Evolutionary conservation across 1,284 basidiomycete genomes (phyloP), one percentile per base, ranked within the genome.

Genomic region (Rhodotorula sp.): DNA sequence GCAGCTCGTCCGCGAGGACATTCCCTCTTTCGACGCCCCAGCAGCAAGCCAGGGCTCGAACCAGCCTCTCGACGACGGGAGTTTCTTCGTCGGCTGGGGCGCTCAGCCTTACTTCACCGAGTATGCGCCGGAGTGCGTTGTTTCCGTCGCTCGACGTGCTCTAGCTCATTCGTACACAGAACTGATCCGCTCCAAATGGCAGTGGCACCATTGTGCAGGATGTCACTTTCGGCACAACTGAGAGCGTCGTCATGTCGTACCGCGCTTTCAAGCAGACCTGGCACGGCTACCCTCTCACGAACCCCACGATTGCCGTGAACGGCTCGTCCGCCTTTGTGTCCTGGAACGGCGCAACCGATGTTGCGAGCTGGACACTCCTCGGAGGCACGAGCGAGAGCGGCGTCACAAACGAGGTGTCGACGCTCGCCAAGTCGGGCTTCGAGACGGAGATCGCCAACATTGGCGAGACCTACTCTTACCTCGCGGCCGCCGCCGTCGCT

Each of bases 331-430:
- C 65, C 1, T 76, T 52, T 59, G 70, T 74, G 17, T 77, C 74
- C 3, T 81, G 81, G 81, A 81, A 81, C 64, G 80, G 81, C 19
- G 79, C 79, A 4, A 81, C 80, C 9, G 77, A 80, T 49, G 75
- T 81, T n/a, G 46, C 61, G 1, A 61, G 46, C 0, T 81, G 77
- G 77, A 49, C 52, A 1, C 23, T 71, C 10, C n/a, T 67, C 45
- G 50, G 56, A 2, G 69, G 69, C 16, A 10, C 41, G 9, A 46
- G 5, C 12, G 25, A 25, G 61, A 42, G 19, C 25, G 66, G 19
- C 45, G 46, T 25, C 45, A 60, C 17, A 7, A 17, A 7, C n/a
- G 45, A 4, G 34, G 9, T 45, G 42, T 2, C 10, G 27, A n/a
- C 4, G 25, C 49, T 42, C 17, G 57, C 57, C 10, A 45, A 57